phyloP scores from a whole-genome alignment of 805 yeast species.

The Saccharomycopsis oosterbeekiorum region DNA sequence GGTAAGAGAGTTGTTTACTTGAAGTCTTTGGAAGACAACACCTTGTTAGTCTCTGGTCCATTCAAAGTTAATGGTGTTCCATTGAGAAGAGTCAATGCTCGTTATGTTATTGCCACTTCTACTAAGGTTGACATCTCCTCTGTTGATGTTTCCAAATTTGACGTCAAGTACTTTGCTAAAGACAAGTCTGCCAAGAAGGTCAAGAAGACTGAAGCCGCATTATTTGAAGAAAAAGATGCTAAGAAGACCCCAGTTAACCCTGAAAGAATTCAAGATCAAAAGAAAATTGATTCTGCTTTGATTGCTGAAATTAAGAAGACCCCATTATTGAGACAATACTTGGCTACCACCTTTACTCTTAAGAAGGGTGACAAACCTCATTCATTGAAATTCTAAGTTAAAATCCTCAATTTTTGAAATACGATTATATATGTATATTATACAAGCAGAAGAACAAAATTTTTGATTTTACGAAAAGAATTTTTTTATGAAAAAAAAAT shows the following conservation, averaged over 20 bases:
- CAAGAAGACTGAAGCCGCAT: conserved; percentile 82
- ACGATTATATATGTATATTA: neutral
- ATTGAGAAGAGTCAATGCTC: conserved; percentile 96
- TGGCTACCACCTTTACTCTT: conserved; percentile 90
- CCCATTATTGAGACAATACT: conserved; percentile 93
- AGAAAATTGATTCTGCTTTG: conserved; percentile 85
- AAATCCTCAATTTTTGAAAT: neutral
- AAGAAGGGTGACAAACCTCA: conserved; percentile 98
- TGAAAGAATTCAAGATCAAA: conserved; percentile 95
- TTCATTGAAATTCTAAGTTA: conserved; percentile 82
- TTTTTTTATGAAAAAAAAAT: neutral
- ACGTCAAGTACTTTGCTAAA: conserved; percentile 92
- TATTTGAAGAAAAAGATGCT: conserved; percentile 66
- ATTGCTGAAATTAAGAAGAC: conserved; percentile 93
- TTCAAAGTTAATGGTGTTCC: conserved; percentile 99
- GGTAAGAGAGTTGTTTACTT: conserved; percentile 99
- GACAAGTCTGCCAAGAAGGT: conserved; percentile 71
- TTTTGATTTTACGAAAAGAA: neutral
- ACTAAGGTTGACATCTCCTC: conserved; percentile 75
- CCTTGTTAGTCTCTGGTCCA: conserved; percentile 95
- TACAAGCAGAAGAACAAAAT: neutral
- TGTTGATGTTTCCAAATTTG: conserved; percentile 84
- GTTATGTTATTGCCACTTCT: conserved; percentile 98
- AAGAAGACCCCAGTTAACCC: conserved; percentile 75
- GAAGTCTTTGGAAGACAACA: conserved; percentile 95